Percentiles rank a stretch among this genome's conserved stretches.
Conservation (phyloP, 495 filamentous ascomycete genomes). For the Penicillium angulare region DNA sequence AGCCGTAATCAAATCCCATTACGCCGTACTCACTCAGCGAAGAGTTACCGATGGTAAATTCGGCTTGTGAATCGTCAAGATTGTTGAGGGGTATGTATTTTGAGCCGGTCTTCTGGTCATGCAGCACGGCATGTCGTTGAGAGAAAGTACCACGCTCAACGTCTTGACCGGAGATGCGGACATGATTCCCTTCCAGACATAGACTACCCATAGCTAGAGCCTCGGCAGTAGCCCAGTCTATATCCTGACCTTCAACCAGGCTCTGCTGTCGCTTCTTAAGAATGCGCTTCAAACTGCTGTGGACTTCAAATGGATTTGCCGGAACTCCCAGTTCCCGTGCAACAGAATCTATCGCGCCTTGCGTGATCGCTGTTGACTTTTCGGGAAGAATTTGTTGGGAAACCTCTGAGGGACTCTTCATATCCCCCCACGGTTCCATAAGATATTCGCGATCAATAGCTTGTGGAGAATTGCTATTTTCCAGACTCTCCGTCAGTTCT, state of each 20-base stretch:
- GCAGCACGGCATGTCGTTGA: slow-evolving; percentile 93
- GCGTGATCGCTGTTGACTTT: no score
- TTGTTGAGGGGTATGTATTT: slow-evolving; percentile 93
- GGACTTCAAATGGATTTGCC: slow-evolving; percentile 83
- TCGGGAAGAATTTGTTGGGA: no score
- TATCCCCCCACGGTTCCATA: no score
- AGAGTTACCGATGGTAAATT: slow-evolving; percentile 95
- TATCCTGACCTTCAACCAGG: slow-evolving; percentile 86
- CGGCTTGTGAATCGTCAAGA: slow-evolving; percentile 82
- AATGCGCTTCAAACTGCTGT: slow-evolving; percentile 97
- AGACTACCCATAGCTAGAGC: slow-evolving; percentile 92
- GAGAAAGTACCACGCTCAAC: slow-evolving; percentile 99
- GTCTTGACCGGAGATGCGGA: slow-evolving; percentile 96
- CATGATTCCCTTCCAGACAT: slow-evolving; percentile 88
- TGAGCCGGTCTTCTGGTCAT: slow-evolving; percentile 90
- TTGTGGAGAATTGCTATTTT: no score
- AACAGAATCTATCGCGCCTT: no score
- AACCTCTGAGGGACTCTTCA: no score
- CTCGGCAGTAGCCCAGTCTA: slow-evolving; percentile 97
- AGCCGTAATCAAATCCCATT: slow-evolving; percentile 97
- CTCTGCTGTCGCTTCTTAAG: slow-evolving; percentile 85
- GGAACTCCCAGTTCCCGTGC: no score
- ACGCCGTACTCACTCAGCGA: slow-evolving; percentile 91
- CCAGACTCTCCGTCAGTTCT: no score
- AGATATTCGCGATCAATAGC: no score